Conservation (phyloP, 1,284 basidiomycete genomes). For the Sphagnurus paluster region DNA sequence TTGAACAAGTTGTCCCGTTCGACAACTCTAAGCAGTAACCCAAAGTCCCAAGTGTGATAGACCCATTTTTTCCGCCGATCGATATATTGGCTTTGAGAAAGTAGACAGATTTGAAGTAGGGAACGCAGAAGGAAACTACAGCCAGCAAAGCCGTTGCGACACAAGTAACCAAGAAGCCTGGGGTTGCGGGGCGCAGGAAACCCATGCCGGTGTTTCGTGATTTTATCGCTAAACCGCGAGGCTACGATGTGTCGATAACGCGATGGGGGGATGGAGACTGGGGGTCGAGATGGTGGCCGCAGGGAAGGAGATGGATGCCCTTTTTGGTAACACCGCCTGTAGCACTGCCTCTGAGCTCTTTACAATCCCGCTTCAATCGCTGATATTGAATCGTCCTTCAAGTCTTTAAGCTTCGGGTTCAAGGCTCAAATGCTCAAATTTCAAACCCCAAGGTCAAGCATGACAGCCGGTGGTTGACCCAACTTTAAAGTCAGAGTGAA, state of each 20-base stretch:
- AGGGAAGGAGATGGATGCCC: background rate
- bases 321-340: slow-evolving; percentile 6
- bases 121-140: slow-evolving; percentile 84
- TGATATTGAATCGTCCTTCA: no score
- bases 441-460: no score
- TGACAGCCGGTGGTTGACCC: no score
- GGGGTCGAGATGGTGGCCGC: background rate
- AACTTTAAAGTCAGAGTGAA: no score
- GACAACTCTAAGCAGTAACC: slow-evolving; percentile 74
- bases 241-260: background rate
- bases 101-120: slow-evolving; percentile 80
- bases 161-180: slow-evolving; percentile 80
- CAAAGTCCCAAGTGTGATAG: slow-evolving; percentile 79
- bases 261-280: background rate
- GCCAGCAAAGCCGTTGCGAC: slow-evolving; percentile 74
- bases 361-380: no score
- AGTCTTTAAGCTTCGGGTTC: no score
- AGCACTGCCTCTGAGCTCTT: slow-evolving; percentile 8
- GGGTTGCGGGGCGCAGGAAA: slow-evolving; percentile 74
- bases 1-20: slow-evolving; percentile 69
- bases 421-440: no score
- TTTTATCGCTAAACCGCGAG: background rate
- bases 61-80: slow-evolving; percentile 50
- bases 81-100: slow-evolving; percentile 78
- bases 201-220: slow-evolving; percentile 41